Evolutionary conservation across 1,284 basidiomycete genomes (phyloP), one percentile per base, ranked within the genome.

Genomic region (Vanrija humicola): DNA sequence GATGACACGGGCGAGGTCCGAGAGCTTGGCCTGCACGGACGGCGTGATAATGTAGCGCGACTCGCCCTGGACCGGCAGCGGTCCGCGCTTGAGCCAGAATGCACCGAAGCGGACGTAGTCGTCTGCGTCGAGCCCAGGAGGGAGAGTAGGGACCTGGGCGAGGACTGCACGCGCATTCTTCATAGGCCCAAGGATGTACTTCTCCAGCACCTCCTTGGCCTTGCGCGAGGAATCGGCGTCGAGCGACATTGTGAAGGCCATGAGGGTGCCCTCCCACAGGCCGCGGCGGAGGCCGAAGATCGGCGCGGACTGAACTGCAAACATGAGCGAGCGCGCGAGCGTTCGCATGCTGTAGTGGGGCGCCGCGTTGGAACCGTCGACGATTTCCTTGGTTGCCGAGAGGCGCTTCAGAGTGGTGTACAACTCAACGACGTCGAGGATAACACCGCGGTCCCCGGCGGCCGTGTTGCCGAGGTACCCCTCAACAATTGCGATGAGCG

Each of bases 261-360:
- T 98, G 59, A 95, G 72, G 69, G 90, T 93, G 3, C 95, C 95
- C 76, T 98, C 96, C 88, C 90, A 98, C 16, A 98, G 79, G 1
- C 90, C 87, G 38, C 96, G 81, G 44, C 93, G 85, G 15, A 96
- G 77, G 21, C 91, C 87, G 64, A 92, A 97, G 29, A 82, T 77
- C 18, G 82, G 79, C 0, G 89, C 85, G 45, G 89, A 86, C 65
- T 96, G 89, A 2, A 88, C 84, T 0, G 93, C 89, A 73, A 97
- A 98, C 1, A 86, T 90, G 55, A 99, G 80, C 0, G 95, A 92
- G 49, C 96, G 86, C 6, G 91, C 83, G 46, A 99, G 82, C 0
- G 96, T 98, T 43, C 96, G 87, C 87, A 98, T 95, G 73, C 91
- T 98, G 79, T 87, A 99, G 74, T 98, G 92, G 28, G 96, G 96